Conservation (phyloP, 768 basidiomycete genomes). For the Trichaptum fuscoviolaceum region DNA sequence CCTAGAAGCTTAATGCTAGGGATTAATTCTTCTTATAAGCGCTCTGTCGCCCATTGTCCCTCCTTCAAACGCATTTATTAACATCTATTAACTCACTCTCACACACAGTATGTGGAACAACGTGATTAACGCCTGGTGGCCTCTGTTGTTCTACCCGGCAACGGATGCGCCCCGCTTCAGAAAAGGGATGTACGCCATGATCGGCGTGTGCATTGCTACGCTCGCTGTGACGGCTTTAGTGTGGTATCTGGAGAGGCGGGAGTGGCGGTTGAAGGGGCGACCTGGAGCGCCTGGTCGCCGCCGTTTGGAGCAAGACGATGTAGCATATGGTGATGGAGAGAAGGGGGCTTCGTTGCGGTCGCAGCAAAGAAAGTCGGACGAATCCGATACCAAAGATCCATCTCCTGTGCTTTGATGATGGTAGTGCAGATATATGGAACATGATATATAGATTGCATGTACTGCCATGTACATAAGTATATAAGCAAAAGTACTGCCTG, state of each 20-base stretch:
- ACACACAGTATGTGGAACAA: conserved; percentile 61
- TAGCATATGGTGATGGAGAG: not conserved
- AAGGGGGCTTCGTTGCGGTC: not conserved
- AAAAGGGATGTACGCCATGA: conserved; percentile 68
- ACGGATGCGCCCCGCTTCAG: conserved; percentile 63
- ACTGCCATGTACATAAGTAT: not conserved
- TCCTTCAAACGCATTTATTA: not conserved
- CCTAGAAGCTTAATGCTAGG: conserved; percentile 2
- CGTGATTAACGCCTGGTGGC: conserved; percentile 65
- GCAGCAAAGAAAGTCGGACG: not conserved
- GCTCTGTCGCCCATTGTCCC: not conserved
- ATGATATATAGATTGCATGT: too few species aligned
- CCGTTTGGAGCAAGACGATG: not conserved
- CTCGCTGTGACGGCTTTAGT: conserved; percentile 50
- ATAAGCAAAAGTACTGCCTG: not conserved
- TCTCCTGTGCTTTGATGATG: not conserved
- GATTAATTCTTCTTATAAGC: not conserved
- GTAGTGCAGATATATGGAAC: not conserved
- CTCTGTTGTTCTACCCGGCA: conserved; percentile 67
- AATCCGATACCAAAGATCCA: not conserved
- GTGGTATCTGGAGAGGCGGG: conserved; percentile 46
- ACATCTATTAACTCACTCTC: not conserved
- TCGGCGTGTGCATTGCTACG: conserved; percentile 52
- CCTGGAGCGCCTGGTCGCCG: not conserved
- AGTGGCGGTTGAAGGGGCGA: conserved; percentile 11